phyloP scores from a whole-genome alignment of 768 basidiomycete genomes.

The Auricularia heimuer region DNA sequence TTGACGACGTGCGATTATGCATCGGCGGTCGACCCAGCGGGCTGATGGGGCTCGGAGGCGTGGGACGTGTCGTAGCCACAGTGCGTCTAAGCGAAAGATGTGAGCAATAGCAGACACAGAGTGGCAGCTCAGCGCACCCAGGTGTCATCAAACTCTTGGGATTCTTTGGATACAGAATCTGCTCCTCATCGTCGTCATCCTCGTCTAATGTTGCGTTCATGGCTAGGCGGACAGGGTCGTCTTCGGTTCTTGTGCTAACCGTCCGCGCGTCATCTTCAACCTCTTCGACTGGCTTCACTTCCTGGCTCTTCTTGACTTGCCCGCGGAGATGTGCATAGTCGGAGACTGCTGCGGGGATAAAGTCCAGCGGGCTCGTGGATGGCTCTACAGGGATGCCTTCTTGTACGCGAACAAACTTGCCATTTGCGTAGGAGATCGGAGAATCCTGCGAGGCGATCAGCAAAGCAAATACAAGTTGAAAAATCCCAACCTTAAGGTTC shows the following conservation, averaged over 20 bases:
- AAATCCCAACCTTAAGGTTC: background rate
- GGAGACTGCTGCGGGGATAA: slow-evolving; percentile 2
- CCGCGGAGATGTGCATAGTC: slow-evolving; percentile 14
- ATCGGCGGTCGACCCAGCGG: background rate
- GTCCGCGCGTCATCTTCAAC: slow-evolving; percentile 58
- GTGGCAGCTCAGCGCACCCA: background rate
- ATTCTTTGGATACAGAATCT: slow-evolving; percentile 57
- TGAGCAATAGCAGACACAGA: background rate
- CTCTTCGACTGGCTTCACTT: slow-evolving; percentile 12
- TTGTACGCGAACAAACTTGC: slow-evolving; percentile 6
- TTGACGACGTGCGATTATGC: background rate
- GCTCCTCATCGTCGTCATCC: slow-evolving; percentile 58
- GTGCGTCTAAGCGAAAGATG: background rate
- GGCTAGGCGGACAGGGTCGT: slow-evolving; percentile 60
- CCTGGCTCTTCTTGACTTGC: slow-evolving; percentile 18
- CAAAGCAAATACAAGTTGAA: background rate
- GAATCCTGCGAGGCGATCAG: slow-evolving; percentile 13
- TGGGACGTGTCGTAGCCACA: background rate
- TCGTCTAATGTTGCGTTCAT: slow-evolving; percentile 35
- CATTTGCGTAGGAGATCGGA: slow-evolving; percentile 14
- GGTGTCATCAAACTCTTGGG: slow-evolving; percentile 23
- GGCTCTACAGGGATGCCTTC: background rate
- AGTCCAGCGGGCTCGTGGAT: background rate
- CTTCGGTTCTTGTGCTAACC: slow-evolving; percentile 63
- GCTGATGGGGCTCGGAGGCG: background rate